These are phyloP conservation scores for Claviceps sorghi DNA, from an alignment of 2,329 filamentous ascomycete species.

Conservation along the genomic window DNA sequence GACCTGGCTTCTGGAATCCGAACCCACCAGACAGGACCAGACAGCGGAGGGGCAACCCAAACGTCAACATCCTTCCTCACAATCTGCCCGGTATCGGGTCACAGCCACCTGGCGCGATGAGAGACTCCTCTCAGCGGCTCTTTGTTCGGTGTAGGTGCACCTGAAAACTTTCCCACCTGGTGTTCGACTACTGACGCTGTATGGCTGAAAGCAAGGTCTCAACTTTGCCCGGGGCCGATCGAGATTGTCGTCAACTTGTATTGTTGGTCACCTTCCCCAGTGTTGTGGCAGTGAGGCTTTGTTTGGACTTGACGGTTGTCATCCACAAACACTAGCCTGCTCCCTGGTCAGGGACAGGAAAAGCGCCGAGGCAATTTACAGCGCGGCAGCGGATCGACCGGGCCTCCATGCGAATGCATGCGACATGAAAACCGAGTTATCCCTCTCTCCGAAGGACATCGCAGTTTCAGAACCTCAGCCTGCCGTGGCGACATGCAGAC, in stretches of 20 bases:
- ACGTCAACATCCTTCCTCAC: too few relatives aligned
- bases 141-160: too few relatives aligned
- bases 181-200: too few relatives aligned
- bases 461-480: neutral
- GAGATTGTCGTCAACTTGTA: too few relatives aligned
- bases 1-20: neutral
- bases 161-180: too few relatives aligned
- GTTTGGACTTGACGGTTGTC: neutral
- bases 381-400: neutral
- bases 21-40: neutral
- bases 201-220: neutral
- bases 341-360: neutral
- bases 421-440: neutral
- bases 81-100: too few relatives aligned
- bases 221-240: too few relatives aligned
- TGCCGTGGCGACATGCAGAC: neutral
- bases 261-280: neutral
- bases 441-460: too few relatives aligned
- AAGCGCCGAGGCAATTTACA: neutral
- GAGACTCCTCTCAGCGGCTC: too few relatives aligned
- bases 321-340: neutral
- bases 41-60: too few relatives aligned
- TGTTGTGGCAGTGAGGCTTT: neutral
- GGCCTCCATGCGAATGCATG: neutral
- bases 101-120: too few relatives aligned